Conservation (phyloP, 2,329 filamentous ascomycete genomes). For the Diaporthe longicolla region DNA sequence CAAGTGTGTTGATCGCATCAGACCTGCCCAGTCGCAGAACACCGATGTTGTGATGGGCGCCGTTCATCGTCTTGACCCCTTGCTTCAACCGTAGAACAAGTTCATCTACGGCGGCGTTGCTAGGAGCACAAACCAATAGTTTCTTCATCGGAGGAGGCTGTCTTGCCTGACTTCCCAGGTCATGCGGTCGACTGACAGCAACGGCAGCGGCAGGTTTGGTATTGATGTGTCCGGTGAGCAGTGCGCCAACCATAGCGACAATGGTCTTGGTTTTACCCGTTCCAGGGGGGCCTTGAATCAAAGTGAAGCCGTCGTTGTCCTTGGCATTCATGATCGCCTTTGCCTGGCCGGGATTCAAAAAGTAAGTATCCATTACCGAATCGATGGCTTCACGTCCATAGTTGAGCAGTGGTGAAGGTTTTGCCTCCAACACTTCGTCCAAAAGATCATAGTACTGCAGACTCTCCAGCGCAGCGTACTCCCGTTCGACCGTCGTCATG, state of each 20-base stretch:
- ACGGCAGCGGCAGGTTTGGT: slow-evolving; percentile 60
- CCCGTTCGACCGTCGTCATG: slow-evolving; percentile 93
- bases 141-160: slow-evolving; percentile 74
- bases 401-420: slow-evolving; percentile 88
- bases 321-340: slow-evolving; percentile 92
- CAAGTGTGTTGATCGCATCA: slow-evolving; percentile 91
- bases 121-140: slow-evolving; percentile 95
- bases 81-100: slow-evolving; percentile 91
- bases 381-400: slow-evolving; percentile 82
- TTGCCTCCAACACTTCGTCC: slow-evolving; percentile 87
- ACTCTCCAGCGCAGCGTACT: slow-evolving; percentile 92
- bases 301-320: slow-evolving; percentile 96
- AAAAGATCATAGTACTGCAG: slow-evolving; percentile 96
- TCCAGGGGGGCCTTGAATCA: slow-evolving; percentile 95
- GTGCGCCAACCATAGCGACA: slow-evolving; percentile 91
- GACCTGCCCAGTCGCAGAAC: slow-evolving; percentile 91
- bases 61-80: slow-evolving; percentile 84
- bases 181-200: slow-evolving; percentile 58
- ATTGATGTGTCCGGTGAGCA: slow-evolving; percentile 74
- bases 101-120: slow-evolving; percentile 97
- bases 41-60: slow-evolving; percentile 81
- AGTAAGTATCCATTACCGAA: slow-evolving; percentile 81
- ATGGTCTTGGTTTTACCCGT: slow-evolving; percentile 99
- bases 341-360: slow-evolving; percentile 89
- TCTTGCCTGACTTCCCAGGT: slow-evolving; percentile 53